A percentile compares a stretch with the other conserved stretches of the same genome.
Conservation (phyloP, 345 rosid genomes). For the Orychophragmus violaceus region DNA sequence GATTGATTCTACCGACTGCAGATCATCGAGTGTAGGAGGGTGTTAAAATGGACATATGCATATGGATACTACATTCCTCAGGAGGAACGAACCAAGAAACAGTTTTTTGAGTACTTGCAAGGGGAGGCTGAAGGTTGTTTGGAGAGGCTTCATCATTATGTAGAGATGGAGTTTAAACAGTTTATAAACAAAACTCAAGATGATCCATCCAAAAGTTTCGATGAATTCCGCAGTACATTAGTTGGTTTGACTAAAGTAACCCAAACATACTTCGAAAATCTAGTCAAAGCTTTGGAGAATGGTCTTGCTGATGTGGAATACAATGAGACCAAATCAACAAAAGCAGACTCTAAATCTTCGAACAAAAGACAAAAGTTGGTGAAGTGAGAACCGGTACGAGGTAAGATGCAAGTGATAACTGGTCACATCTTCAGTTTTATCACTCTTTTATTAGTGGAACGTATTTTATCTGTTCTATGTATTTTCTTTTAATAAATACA, state of each 20-base stretch:
- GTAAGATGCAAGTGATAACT: neutral
- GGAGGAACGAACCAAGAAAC: neutral
- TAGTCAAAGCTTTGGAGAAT: neutral
- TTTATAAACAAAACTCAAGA: neutral
- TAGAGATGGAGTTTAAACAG: neutral
- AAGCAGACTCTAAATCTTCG: neutral
- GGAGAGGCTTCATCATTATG: neutral
- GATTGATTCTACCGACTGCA: neutral
- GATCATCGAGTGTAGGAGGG: neutral
- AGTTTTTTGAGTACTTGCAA: neutral
- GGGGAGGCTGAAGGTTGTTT: neutral
- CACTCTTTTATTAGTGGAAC: too few species aligned
- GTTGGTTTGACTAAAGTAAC: neutral
- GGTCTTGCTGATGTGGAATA: neutral
- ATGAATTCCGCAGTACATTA: neutral
- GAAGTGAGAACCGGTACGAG: neutral
- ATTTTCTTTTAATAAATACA: too few species aligned
- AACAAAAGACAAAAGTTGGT: neutral
- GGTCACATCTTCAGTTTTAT: too few species aligned
- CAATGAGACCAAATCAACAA: neutral
- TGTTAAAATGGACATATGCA: neutral
- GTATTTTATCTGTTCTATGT: neutral
- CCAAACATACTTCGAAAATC: neutral
- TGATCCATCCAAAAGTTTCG: neutral
- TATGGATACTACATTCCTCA: neutral